These are phyloP conservation scores for Mucor racemosus DNA, from an alignment of 371 early-diverging fungal species.

Conservation along the genomic window DNA sequence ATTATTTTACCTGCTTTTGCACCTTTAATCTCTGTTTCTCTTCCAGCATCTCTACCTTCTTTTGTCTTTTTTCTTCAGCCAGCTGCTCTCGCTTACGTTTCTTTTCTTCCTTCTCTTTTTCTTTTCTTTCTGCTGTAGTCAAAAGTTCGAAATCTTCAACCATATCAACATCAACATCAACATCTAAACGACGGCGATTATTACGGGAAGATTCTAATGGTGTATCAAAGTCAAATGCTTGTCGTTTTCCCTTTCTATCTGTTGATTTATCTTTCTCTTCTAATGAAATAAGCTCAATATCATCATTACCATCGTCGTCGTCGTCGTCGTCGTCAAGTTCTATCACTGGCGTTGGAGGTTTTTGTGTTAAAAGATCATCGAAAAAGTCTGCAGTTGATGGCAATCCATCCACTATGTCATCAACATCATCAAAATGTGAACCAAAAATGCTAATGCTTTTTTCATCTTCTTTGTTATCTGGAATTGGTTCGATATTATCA, in stretches of 20 bases:
- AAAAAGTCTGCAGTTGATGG: conserved; percentile 21
- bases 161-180: background rate
- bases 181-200: conserved; percentile 1
- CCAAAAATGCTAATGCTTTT: background rate
- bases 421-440: background rate
- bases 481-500: background rate
- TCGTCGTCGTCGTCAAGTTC: conserved; percentile 16
- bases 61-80: conserved; percentile 26
- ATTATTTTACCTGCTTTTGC: conserved; percentile 18
- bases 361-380: conserved; percentile 15
- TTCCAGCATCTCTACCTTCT: conserved; percentile 18
- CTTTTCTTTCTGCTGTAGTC: background rate
- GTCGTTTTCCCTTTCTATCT: conserved; percentile 12
- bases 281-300: background rate
- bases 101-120: conserved; percentile 19
- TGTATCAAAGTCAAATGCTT: background rate
- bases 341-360: background rate
- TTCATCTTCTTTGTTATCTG: background rate
- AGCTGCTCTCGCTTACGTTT: conserved; percentile 13
- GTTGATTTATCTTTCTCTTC: background rate
- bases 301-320: too few relatives aligned
- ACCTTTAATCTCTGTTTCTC: conserved; percentile 31
- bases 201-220: background rate
- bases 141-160: background rate
- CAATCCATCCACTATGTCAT: conserved; percentile 1